A percentile compares a stretch with the other conserved stretches of the same genome.
Evolutionary conservation across 1,139 yeast species (phyloP).

Genomic region (Suhomyces bolitotheri): DNA sequence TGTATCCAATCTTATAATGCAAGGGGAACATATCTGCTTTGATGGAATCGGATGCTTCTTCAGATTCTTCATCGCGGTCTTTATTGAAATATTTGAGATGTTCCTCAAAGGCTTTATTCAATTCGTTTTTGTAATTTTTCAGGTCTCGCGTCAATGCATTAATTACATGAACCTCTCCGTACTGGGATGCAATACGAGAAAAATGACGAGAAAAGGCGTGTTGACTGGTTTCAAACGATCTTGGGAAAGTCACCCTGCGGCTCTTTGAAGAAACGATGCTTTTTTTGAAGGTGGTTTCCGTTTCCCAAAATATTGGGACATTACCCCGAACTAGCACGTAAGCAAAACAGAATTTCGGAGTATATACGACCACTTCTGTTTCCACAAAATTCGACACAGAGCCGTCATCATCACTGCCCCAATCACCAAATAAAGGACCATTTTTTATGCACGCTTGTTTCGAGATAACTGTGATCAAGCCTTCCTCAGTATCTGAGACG

Average conservation of each 20-base stretch:
- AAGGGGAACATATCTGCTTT: conserved; percentile 8
- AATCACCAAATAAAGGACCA: conserved; percentile 64
- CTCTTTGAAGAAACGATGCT: conserved; percentile 39
- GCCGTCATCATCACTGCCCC: conserved; percentile 75
- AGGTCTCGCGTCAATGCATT: conserved; percentile 50
- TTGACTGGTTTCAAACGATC: conserved; percentile 65
- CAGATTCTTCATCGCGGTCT: conserved; percentile 8
- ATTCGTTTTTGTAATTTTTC: conserved; percentile 37
- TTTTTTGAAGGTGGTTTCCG: conserved; percentile 51
- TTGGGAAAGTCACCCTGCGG: conserved; percentile 50
- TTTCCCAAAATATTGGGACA: conserved; percentile 65
- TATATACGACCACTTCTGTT: conserved; percentile 61
- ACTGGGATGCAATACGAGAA: conserved; percentile 55
- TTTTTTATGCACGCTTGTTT: conserved; percentile 63
- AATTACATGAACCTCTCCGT: conserved; percentile 62
- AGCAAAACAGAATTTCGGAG: conserved; percentile 53
- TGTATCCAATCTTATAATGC: conserved; percentile 25
- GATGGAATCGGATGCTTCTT: conserved; percentile 1
- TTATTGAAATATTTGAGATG: conserved; percentile 33
- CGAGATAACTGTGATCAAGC: conserved; percentile 61
- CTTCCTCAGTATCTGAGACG: conserved; percentile 35
- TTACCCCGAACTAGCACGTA: conserved; percentile 66
- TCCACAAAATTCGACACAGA: conserved; percentile 66
- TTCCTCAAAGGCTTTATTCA: conserved; percentile 31
- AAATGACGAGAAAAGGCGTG: conserved; percentile 66